Evolutionary conservation across 768 basidiomycete species (phyloP).

Genomic region (Amanita molliuscula): DNA sequence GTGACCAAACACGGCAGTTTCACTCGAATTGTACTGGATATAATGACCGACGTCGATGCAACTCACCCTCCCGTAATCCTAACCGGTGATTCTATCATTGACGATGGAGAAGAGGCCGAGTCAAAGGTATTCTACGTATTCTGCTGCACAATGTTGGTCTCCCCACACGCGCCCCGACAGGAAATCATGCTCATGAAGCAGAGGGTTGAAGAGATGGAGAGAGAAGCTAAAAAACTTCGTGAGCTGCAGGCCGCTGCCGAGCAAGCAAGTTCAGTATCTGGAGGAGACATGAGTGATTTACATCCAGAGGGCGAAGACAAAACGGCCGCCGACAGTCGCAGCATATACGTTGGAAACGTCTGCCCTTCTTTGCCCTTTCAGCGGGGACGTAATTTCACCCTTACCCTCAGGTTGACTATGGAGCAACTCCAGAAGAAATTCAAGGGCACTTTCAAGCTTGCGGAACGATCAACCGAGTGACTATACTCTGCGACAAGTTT

Average conservation of each 20-base stretch:
- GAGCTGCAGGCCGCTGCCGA: constrained; percentile 78
- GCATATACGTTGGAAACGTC: constrained; percentile 95
- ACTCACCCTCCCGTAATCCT: constrained; percentile 28
- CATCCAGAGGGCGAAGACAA: constrained; percentile 78
- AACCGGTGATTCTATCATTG: constrained; percentile 28
- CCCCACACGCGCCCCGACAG: constrained; percentile 24
- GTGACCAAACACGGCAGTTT: constrained; percentile 10
- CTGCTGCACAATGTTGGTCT: constrained; percentile 9
- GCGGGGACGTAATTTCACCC: constrained; percentile 5
- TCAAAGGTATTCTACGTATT: constrained; percentile 33
- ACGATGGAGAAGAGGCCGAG: constrained; percentile 57
- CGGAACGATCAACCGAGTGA: constrained; percentile 97
- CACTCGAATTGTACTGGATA: constrained; percentile 12
- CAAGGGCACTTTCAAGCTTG: constrained; percentile 96
- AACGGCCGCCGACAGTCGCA: constrained; percentile 69
- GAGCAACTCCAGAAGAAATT: constrained; percentile 95
- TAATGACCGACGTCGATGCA: constrained; percentile 47
- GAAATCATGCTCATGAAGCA: constrained; percentile 90
- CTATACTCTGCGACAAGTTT: constrained; percentile 99
- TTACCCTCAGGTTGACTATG: constrained; percentile 79
- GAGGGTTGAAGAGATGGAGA: constrained; percentile 88
- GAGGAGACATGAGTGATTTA: constrained; percentile 32
- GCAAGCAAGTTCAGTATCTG: constrained; percentile 38
- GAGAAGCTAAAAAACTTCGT: constrained; percentile 78
- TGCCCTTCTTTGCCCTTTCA: constrained; percentile 21